These are phyloP conservation scores for Pittosporum tobira DNA, from an alignment of 129 eudicot species.

Conservation along the genomic window DNA sequence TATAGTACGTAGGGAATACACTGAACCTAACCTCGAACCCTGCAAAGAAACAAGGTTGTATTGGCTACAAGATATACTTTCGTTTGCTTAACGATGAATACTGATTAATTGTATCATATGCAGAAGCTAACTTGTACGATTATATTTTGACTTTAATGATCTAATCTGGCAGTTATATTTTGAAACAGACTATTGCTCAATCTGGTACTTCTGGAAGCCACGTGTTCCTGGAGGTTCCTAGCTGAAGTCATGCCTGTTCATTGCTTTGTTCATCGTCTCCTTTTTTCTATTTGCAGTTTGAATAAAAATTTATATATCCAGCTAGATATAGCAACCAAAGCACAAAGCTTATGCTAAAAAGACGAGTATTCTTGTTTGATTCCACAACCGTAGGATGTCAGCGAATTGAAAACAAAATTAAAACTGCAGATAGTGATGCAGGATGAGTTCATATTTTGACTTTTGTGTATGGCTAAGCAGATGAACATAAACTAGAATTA, in stretches of 20 bases:
- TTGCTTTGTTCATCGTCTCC: neutral
- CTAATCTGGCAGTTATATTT: neutral
- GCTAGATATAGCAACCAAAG: neutral
- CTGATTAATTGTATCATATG: no score
- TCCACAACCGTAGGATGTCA: neutral
- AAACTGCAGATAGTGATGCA: neutral
- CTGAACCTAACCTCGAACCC: no score
- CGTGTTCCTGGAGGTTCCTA: neutral
- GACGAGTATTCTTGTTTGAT: neutral
- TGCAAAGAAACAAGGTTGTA: no score
- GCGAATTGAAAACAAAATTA: neutral
- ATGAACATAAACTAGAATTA: no score
- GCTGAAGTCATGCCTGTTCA: conserved; percentile 2
- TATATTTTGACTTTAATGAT: neutral
- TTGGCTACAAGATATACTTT: neutral
- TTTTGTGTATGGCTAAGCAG: no score
- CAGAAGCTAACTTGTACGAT: no score
- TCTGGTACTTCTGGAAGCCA: neutral
- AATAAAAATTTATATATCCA: neutral
- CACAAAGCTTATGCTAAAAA: neutral
- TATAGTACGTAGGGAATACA: no score
- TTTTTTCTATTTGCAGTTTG: neutral
- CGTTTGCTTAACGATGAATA: no score
- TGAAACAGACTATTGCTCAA: neutral
- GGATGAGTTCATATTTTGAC: neutral